Base-by-base conservation (phyloP, 2,329 filamentous ascomycete species). In the Fusarium caatingaense region DNA sequence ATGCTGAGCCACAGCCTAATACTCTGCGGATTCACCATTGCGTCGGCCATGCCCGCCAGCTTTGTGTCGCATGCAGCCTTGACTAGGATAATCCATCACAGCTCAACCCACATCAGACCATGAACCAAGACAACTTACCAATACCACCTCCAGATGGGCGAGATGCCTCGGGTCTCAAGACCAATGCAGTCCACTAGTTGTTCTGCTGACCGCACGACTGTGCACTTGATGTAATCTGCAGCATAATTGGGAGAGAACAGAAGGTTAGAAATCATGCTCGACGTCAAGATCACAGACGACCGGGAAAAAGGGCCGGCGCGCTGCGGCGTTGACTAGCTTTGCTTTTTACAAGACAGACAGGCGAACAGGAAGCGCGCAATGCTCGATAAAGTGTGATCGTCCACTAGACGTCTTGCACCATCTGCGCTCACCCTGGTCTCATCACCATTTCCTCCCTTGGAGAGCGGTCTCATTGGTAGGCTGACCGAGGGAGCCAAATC, bases 361-460 rank as follows among this genome's bases (percentile, higher is more conserved):
- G 60, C 47, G 28, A 55, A 63, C 68, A 73, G 60, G 60, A 66
- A 68, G 68, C 68, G 68, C 66, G 70, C 72, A 73, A 73, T 72
- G 61, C 64, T 73, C 73, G 72, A 75, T 71, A 64, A 61, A 65
- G 68, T 74, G 72, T 74, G 73, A 75, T 75, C 70, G 66, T 66
- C 73, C 62, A 71, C 58, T 73, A 62, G 58, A 65, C 68, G 48
- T 72, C 70, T 73, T 73, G 70, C 64, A 74, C 73, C 59, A 75
- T 72, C 72, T 75, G 73, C 73, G 62, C 73, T 73, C 72, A 74
- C 73, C 73, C 73, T 32, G 61, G 73, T 76, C 73, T 73, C 64
- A 75, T 75, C 73, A 75, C 73, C 56, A 73, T 54, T 76, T 56
- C 64, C 48, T 68, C 55, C 58, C 60, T 71, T 75, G 73, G 73